Base-by-base conservation (phyloP, 208 protist genomes). In the Giardia muris region DNA sequence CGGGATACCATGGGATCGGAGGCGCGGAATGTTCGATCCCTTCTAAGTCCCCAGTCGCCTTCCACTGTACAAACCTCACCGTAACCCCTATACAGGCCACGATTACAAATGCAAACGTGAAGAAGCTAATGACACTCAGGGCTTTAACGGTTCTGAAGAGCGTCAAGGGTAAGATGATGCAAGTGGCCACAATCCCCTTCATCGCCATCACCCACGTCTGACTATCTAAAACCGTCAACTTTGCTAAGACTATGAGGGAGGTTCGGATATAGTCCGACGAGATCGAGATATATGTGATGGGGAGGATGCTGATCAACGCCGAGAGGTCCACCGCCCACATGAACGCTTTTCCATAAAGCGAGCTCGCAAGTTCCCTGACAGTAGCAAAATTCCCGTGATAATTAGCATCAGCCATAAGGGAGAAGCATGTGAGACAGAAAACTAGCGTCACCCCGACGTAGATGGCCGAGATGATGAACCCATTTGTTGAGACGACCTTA, bases 111-210 rank as follows among this genome's bases (percentile, higher is more conserved):
- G 48, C 43, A 2, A 90, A 0, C 19, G 43, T 39, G 87, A 90
- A 47, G n/a, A 2, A 47, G 44, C 10, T 47, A 46, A 90, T n/a
- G 44, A 47, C 42, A 47, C 48, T 90, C 0, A 90, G 87, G 1
- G 45, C 87, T 4, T 47, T 90, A n/a, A 90, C 48, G 42, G 87
- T 48, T 47, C 45, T 44, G n/a, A 47, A 10, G 44, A 90, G 2
- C 2, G 43, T 90, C 10, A 90, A 46, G 2, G 87, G 87, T 43
- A 90, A 90, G 42, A 90, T 90, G 2, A 90, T 45, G 1, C 0
- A 44, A 43, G 45, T 2, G 0, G 45, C 1, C 4, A 2, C n/a
- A n/a, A 90, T 90, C 4, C 46, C n/a, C n/a, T 90, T 90, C 2
- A 90, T 1, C 42, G 42, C 45, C 2, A 90, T n/a, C 0, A 4